Evolutionary conservation across 2,329 filamentous ascomycete species (phyloP).

Genomic region (Neonectria neomacrospora): DNA sequence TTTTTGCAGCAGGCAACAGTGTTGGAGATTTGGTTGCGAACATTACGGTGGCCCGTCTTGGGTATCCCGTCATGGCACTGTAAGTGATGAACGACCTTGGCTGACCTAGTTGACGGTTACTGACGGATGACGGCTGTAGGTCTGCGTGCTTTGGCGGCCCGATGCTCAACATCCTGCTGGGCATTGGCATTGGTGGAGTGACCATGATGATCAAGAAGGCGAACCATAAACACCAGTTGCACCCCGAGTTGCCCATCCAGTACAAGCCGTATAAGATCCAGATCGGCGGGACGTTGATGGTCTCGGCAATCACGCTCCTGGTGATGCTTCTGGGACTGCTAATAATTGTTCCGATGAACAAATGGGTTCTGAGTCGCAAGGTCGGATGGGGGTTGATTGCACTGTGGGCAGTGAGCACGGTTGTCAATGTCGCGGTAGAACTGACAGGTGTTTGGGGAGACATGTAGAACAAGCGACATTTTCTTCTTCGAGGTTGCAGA

Average conservation of each 20-base stretch:
- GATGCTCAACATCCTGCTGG: conserved; percentile 96
- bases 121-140: conserved; percentile 48
- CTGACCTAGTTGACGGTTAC: background rate
- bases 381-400: conserved; percentile 85
- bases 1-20: conserved; percentile 97
- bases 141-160: conserved; percentile 98
- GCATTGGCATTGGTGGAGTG: conserved; percentile 89
- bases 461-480: conserved; percentile 24
- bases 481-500: background rate
- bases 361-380: conserved; percentile 83
- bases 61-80: conserved; percentile 95
- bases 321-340: conserved; percentile 82
- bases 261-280: conserved; percentile 86
- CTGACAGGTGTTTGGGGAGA: conserved; percentile 65
- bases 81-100: conserved; percentile 51
- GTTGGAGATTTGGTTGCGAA: conserved; percentile 94
- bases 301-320: conserved; percentile 86
- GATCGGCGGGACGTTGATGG: conserved; percentile 84
- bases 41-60: conserved; percentile 91
- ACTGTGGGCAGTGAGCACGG: conserved; percentile 83
- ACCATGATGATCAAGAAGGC: conserved; percentile 85
- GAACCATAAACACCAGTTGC: conserved; percentile 71
- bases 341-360: conserved; percentile 83
- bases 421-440: conserved; percentile 85
- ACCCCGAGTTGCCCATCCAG: conserved; percentile 71